Evolutionary conservation across 257 asterid genomes (phyloP).

Genomic region (Solanum rostratum): DNA sequence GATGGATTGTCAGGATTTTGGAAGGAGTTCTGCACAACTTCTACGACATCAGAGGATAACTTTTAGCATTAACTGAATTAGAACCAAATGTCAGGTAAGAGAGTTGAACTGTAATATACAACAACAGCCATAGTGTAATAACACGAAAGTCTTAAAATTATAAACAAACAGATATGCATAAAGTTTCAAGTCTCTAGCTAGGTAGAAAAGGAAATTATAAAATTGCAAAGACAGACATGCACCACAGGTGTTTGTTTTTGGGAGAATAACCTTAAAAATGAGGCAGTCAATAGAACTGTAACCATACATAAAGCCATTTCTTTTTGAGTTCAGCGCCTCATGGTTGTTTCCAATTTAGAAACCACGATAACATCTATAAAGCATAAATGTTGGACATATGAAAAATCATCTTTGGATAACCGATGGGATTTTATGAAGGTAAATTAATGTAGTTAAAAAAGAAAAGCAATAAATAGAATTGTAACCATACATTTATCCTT

Average conservation of each 20-base stretch:
- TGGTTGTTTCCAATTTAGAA: background rate
- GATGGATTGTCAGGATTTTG: background rate
- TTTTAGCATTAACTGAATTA: background rate
- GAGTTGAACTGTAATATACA: background rate
- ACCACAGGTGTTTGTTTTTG: background rate
- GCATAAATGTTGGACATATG: background rate
- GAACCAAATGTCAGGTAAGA: background rate
- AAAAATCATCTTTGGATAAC: background rate
- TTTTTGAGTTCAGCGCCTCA: background rate
- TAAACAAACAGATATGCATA: background rate
- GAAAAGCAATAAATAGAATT: background rate
- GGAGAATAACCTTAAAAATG: background rate
- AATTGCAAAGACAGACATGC: background rate
- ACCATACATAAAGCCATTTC: background rate
- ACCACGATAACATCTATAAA: background rate
- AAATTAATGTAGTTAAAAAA: background rate
- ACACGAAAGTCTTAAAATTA: background rate
- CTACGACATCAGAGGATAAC: background rate
- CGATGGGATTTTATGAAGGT: background rate
- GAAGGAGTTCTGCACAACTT: background rate
- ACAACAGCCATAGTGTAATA: background rate
- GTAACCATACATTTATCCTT: background rate
- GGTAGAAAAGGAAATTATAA: background rate
- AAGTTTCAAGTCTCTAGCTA: background rate
- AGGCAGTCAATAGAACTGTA: background rate